Evolutionary conservation across 768 basidiomycete genomes (phyloP).

Genomic region (Butyriboletus loyo): DNA sequence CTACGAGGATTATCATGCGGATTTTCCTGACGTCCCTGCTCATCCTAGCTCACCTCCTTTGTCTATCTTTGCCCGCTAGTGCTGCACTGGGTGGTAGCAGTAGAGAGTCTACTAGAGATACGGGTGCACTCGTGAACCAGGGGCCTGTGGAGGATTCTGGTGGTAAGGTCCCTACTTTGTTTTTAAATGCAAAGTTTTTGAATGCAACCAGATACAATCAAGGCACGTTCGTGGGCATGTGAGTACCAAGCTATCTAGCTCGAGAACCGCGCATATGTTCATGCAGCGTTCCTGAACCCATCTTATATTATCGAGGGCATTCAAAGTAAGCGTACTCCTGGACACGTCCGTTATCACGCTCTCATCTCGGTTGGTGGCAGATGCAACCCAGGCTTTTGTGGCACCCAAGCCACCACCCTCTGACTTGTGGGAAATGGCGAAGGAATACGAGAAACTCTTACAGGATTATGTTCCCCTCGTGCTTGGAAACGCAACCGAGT

Average conservation of each 20-base stretch:
- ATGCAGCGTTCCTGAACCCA: neutral
- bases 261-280: neutral
- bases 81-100: neutral
- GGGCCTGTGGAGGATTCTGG: neutral
- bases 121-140: neutral
- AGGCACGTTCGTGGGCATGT: neutral
- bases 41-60: neutral
- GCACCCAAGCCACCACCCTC: neutral
- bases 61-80: neutral
- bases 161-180: neutral
- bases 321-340: neutral
- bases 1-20: neutral
- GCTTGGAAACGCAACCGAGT: neutral
- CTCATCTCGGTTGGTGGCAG: neutral
- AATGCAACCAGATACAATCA: neutral
- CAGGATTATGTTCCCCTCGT: constrained; percentile 3
- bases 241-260: neutral
- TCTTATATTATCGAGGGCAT: neutral
- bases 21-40: neutral
- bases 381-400: neutral
- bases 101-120: too few relatives aligned
- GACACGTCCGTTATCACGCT: neutral
- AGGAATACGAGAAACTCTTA: neutral
- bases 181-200: neutral
- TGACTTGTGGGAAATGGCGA: constrained; percentile 16